A percentile compares a stretch with the other conserved stretches of the same genome.
Evolutionary conservation across 108 stramenopile species (phyloP).

Genomic region (Nannochloropsis gaditana): DNA sequence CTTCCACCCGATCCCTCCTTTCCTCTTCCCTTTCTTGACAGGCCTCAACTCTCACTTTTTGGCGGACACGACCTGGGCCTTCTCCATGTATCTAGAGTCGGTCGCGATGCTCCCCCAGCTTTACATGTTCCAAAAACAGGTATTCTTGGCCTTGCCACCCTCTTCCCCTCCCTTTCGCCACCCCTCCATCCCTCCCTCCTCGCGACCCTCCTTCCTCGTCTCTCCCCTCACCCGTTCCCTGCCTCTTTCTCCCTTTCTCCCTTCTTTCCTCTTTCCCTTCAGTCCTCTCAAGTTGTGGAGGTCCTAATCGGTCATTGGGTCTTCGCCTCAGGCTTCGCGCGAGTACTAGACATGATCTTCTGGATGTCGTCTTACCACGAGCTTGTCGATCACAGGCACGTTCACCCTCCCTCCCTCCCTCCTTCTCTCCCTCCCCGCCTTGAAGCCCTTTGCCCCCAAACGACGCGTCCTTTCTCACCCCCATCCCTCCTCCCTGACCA

Average conservation of each 20-base stretch:
- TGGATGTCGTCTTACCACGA: constrained; percentile 97
- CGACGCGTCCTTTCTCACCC: neutral
- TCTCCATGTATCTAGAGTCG: constrained; percentile 95
- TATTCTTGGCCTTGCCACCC: neutral
- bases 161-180: neutral
- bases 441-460: neutral
- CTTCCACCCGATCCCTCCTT: constrained; percentile 12
- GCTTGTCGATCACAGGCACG: constrained; percentile 63
- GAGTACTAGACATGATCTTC: constrained; percentile 91
- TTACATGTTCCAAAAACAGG: constrained; percentile 96
- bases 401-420: neutral
- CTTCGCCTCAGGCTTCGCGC: constrained; percentile 80
- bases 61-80: constrained; percentile 93
- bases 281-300: constrained; percentile 54
- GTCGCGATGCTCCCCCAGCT: constrained; percentile 89
- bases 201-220: neutral
- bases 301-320: constrained; percentile 82
- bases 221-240: neutral
- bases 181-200: neutral
- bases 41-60: constrained; percentile 84
- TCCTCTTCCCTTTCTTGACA: constrained; percentile 66
- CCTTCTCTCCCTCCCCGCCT: neutral
- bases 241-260: neutral
- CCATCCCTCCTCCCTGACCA: neutral
- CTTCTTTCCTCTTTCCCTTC: neutral